Evolutionary conservation across 2,329 filamentous ascomycete species (phyloP), one percentile per base, ranked within the genome.

Genomic region (Aspergillus awamori): DNA sequence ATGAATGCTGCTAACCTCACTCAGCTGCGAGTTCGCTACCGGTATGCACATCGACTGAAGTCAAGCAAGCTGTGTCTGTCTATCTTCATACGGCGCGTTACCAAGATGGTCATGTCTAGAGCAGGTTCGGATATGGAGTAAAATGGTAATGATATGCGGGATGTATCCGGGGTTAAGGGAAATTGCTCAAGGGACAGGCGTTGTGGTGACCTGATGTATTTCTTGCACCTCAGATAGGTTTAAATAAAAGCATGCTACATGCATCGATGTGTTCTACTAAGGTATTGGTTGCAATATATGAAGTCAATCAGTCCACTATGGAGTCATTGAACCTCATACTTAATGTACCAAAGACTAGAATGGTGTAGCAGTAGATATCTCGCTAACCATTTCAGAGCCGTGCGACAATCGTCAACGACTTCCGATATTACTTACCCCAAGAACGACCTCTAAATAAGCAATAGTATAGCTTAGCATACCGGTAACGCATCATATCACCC

Each of bases 11-110:
- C 49, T 63, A 43, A 61, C 51, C 43, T 43, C 8, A 47, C 36
- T 59, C 43, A 69, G 69, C 28, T 71, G 69, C 59, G 70, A 69
- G 60, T 41, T 64, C 33, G 64, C 65, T 47, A 67, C 59, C 17
- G 62, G 63, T 48, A 63, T 63, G 39, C 68, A 70, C 45, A 41
- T 52, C 5, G 58, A 65, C 52, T 68, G 41, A 59, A 13, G 20
- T 11, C 7, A 22, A 22, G 17, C 17, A 45, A 17, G 15, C 17
- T n/a, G 15, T 11, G 8, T 10, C 6, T 17, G 47, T 8, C 24
- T 30, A 51, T n/a, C 5, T 13, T 4, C 26, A 33, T 20, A 10
- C 8, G 47, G n/a, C 8, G 24, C 22, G 8, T 43, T 8, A 8
- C 2, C 33, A 13, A 36, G 41, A 22, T 13, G 41, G 41, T 45